Evolutionary conservation across 2,329 filamentous ascomycete genomes (phyloP).

Genomic region (Colletotrichum trifolii): DNA sequence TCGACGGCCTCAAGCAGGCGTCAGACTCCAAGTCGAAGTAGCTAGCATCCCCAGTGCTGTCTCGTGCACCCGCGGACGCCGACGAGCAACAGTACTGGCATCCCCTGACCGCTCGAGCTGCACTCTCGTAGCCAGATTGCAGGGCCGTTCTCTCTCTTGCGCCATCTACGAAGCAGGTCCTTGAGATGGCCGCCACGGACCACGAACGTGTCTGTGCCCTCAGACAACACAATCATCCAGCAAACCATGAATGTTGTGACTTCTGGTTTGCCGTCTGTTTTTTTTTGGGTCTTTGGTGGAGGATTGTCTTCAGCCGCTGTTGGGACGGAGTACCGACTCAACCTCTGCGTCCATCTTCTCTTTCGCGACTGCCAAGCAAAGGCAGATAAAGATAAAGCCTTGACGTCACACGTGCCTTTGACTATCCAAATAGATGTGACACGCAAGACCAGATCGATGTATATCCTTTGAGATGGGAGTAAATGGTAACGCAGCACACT

Average conservation of each 20-base stretch:
- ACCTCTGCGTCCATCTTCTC: too few relatives aligned
- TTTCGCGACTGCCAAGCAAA: too few relatives aligned
- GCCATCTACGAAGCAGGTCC: background rate
- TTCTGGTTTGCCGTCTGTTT: too few relatives aligned
- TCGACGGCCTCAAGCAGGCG: background rate
- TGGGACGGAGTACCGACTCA: too few relatives aligned
- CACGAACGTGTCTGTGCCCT: background rate
- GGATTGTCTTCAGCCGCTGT: too few relatives aligned
- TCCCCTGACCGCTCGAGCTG: conserved; percentile 11
- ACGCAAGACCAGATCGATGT: conserved; percentile 21
- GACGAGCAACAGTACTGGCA: conserved; percentile 1
- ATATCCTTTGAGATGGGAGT: conserved; percentile 11
- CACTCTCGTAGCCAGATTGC: conserved; percentile 11
- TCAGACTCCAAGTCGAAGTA: background rate
- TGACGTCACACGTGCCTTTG: too few relatives aligned
- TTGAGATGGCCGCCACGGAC: background rate
- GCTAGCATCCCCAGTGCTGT: conserved; percentile 4
- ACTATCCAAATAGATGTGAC: background rate
- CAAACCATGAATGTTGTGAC: too few relatives aligned
- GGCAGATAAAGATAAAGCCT: too few relatives aligned
- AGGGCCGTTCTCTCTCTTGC: conserved; percentile 3
- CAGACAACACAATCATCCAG: background rate
- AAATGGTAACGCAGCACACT: conserved; percentile 1
- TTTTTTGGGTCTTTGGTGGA: too few relatives aligned
- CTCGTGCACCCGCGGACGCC: conserved; percentile 8